Percentiles rank a stretch among this genome's conserved stretches.
phyloP scores from a whole-genome alignment of 768 basidiomycete genomes.

The Leccinum boreale region DNA sequence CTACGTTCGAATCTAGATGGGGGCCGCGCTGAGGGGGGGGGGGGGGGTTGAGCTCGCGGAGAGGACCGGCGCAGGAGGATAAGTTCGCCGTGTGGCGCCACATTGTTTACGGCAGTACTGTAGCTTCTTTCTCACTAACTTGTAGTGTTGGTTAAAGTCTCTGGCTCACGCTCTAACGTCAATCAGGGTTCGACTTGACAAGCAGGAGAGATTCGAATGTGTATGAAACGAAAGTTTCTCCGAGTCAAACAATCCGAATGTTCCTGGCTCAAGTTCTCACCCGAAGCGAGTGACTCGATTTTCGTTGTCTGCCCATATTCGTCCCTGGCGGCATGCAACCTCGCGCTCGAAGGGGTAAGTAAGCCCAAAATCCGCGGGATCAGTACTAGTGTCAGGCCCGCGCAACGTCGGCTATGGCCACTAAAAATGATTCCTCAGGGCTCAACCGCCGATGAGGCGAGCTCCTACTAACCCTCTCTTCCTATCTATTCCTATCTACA shows the following conservation, averaged over 20 bases:
- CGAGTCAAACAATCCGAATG: background rate
- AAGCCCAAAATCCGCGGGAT: background rate
- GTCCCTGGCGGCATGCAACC: background rate
- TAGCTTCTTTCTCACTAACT: slow-evolving; percentile 8
- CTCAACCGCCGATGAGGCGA: slow-evolving; percentile 7
- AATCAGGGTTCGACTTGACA: slow-evolving; percentile 5
- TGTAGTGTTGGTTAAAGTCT: background rate
- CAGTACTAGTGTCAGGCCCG: slow-evolving; percentile 3
- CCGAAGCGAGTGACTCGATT: background rate
- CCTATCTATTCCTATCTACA: slow-evolving; percentile 16
- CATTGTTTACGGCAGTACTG: slow-evolving; percentile 12
- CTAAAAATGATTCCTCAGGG: slow-evolving; percentile 20
- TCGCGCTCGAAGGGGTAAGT: background rate
- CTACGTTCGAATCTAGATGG: background rate
- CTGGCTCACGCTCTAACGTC: slow-evolving; percentile 18
- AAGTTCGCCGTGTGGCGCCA: slow-evolving; percentile 21
- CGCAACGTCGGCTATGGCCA: slow-evolving; percentile 21
- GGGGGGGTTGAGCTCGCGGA: background rate
- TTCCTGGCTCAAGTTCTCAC: background rate
- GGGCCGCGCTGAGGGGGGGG: background rate
- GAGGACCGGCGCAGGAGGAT: background rate
- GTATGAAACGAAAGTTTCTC: background rate
- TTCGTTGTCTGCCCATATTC: background rate
- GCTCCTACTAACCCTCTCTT: slow-evolving; percentile 1
- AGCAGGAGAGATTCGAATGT: background rate